These are phyloP conservation scores for Quercus tomentella DNA, from an alignment of 331 rosid species.

Conservation along the genomic window DNA sequence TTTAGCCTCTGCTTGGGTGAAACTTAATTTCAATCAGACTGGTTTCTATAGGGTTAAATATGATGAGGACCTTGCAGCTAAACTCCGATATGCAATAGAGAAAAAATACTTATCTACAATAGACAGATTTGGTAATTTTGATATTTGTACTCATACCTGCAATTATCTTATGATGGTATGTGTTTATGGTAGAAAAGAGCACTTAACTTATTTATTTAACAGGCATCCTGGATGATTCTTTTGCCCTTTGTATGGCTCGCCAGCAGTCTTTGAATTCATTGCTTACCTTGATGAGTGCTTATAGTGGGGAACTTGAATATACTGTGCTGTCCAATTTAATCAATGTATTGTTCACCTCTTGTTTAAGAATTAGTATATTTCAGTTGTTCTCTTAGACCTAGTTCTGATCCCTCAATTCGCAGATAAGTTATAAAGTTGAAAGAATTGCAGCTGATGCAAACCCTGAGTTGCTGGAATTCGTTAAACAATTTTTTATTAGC, in stretches of 20 bases:
- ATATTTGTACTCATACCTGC: background rate
- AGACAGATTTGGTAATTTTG: conserved; percentile 39
- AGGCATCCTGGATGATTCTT: conserved; percentile 59
- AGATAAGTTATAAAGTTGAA: conserved; percentile 6
- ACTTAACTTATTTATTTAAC: conserved; percentile 13
- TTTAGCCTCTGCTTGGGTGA: conserved; percentile 32
- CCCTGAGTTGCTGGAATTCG: background rate
- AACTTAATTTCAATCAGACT: conserved; percentile 47
- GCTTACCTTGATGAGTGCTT: conserved; percentile 46
- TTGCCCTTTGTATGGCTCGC: conserved; percentile 51
- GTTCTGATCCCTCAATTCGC: background rate
- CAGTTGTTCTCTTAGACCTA: conserved; percentile 1
- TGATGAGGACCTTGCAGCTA: conserved; percentile 38
- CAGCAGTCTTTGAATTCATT: conserved; percentile 41
- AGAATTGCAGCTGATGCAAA: background rate
- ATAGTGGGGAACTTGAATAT: conserved; percentile 48
- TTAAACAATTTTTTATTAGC: background rate
- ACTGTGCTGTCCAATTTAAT: conserved; percentile 47
- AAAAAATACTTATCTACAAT: conserved; percentile 31
- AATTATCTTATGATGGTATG: background rate
- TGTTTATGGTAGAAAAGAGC: background rate
- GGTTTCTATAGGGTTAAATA: conserved; percentile 59
- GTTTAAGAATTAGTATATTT: background rate
- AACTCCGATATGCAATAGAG: conserved; percentile 35
- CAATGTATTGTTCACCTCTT: conserved; percentile 26